These are phyloP conservation scores for Coccinonectria pachysandricola DNA, from an alignment of 2,329 filamentous ascomycete species.

Conservation along the genomic window DNA sequence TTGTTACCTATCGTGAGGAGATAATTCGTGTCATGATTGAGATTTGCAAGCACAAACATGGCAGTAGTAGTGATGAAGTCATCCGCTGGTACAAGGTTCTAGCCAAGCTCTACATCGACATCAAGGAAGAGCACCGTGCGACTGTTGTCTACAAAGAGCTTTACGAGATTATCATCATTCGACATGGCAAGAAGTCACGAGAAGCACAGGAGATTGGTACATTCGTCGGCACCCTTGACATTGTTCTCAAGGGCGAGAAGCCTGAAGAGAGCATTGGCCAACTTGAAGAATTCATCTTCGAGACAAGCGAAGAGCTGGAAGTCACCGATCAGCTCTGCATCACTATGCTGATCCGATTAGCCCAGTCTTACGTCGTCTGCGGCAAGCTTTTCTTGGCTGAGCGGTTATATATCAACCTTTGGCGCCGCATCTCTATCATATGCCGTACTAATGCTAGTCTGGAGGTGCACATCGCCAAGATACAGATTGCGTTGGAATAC, in stretches of 20 bases:
- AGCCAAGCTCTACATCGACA: constrained; percentile 25
- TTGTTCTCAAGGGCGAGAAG: constrained; percentile 21
- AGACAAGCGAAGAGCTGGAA: constrained; percentile 25
- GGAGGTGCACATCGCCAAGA: constrained; percentile 26
- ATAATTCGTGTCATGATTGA: constrained; percentile 29
- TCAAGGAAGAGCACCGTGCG: constrained; percentile 25
- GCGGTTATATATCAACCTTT: constrained; percentile 29
- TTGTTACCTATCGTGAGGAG: constrained; percentile 26
- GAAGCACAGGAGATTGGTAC: constrained; percentile 20
- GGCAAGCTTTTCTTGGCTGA: constrained; percentile 25
- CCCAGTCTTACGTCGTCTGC: constrained; percentile 23
- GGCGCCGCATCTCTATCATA: constrained; percentile 27
- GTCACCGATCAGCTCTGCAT: constrained; percentile 23
- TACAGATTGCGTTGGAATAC: constrained; percentile 29
- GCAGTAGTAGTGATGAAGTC: constrained; percentile 24
- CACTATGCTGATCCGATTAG: constrained; percentile 25
- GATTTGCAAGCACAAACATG: constrained; percentile 25
- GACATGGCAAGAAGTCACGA: constrained; percentile 22
- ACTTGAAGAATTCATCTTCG: constrained; percentile 25
- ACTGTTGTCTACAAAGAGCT: constrained; percentile 24
- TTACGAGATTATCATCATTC: constrained; percentile 22
- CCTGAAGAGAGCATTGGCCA: constrained; percentile 18
- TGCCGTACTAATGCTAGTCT: constrained; percentile 19
- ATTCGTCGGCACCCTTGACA: constrained; percentile 24
- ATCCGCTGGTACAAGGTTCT: constrained; percentile 27